phyloP scores from a whole-genome alignment of 2,329 filamentous ascomycete genomes.

The Volutella citrinella region DNA sequence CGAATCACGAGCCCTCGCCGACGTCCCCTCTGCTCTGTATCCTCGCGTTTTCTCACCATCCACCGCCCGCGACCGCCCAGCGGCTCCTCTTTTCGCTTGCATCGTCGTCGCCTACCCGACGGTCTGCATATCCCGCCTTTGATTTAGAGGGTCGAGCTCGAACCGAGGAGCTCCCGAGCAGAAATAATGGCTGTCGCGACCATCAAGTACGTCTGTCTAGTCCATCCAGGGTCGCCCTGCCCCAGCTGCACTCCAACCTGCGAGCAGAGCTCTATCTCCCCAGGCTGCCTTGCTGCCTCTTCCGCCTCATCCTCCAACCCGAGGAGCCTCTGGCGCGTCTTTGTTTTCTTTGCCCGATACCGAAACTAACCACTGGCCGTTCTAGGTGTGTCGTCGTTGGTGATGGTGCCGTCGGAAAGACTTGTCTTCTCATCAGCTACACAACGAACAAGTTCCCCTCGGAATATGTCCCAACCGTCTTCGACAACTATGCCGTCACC shows the following conservation, averaged over 20 bases:
- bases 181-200: conserved; percentile 57
- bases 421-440: conserved; percentile 97
- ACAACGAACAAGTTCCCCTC: conserved; percentile 99
- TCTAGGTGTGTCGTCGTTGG: conserved; percentile 95
- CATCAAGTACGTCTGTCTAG: conserved; percentile 53
- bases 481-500: conserved; percentile 99
- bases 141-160: conserved; percentile 30
- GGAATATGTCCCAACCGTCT: conserved; percentile 99
- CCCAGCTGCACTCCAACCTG: no score
- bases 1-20: no score
- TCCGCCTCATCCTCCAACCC: no score
- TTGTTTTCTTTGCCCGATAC: conserved; percentile 1
- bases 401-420: conserved; percentile 99
- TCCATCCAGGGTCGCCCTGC: conserved; percentile 1
- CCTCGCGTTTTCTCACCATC: background rate
- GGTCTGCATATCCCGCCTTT: conserved; percentile 21
- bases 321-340: conserved; percentile 1
- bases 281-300: no score
- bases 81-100: no score
- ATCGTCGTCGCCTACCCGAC: no score
- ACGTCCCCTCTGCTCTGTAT: background rate
- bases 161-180: conserved; percentile 35
- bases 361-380: conserved; percentile 18
- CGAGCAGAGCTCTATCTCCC: no score
- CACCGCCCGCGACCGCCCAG: no score